Evolutionary conservation across 2,329 filamentous ascomycete genomes (phyloP).

Genomic region (Hyphodiscus sp.): DNA sequence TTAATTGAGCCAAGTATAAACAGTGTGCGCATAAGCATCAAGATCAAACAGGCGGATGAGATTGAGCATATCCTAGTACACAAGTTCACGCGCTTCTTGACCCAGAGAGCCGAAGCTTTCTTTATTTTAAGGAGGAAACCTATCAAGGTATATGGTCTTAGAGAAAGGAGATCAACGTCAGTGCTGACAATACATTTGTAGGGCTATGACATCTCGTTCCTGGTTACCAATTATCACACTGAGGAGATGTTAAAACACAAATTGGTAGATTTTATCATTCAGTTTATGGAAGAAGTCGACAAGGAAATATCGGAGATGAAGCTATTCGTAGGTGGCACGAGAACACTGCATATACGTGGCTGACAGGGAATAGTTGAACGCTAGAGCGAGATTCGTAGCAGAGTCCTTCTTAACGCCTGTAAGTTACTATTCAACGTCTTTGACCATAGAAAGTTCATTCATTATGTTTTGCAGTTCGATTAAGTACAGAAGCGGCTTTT

Average conservation of each 20-base stretch:
- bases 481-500: conserved; percentile 10
- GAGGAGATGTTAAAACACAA: conserved; percentile 99
- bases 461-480: conserved; percentile 19
- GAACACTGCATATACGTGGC: neutral
- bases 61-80: conserved; percentile 97
- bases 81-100: conserved; percentile 96
- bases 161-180: conserved; percentile 1
- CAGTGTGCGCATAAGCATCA: conserved; percentile 93
- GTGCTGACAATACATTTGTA: conserved; percentile 32
- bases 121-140: conserved; percentile 94
- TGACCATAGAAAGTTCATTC: neutral
- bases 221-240: conserved; percentile 98
- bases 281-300: conserved; percentile 99
- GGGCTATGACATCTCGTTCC: conserved; percentile 98
- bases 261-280: conserved; percentile 96
- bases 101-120: conserved; percentile 91
- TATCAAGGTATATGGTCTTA: conserved; percentile 61
- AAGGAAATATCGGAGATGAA: conserved; percentile 99
- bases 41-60: conserved; percentile 99
- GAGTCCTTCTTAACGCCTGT: conserved; percentile 97
- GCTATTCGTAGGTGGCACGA: conserved; percentile 72
- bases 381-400: conserved; percentile 91
- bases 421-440: conserved; percentile 27
- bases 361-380: conserved; percentile 66
- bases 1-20: conserved; percentile 96